Evolutionary conservation across 2,329 filamentous ascomycete species (phyloP).

Genomic region (Cercospora citrullina): DNA sequence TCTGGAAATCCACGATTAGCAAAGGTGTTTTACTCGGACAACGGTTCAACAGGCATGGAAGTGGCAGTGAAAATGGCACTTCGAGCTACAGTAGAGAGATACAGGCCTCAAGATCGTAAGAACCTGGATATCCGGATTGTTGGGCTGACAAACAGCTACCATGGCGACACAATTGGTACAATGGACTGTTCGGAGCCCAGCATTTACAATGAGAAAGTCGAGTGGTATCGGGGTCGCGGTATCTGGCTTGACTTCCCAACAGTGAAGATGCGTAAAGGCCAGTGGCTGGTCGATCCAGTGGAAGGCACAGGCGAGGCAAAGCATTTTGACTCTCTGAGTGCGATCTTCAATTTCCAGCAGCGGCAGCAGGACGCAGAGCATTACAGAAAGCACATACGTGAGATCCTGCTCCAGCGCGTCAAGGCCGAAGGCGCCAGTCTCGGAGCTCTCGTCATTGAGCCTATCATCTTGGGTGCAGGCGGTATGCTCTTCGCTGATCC

Average conservation of each 20-base stretch:
- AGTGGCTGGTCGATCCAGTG: conserved; percentile 64
- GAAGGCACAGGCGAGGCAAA: conserved; percentile 43
- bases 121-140: conserved; percentile 64
- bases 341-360: conserved; percentile 60
- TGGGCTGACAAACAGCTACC: conserved; percentile 77
- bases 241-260: conserved; percentile 78
- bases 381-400: conserved; percentile 40
- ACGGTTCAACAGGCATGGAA: conserved; percentile 80
- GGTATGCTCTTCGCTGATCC: conserved; percentile 85
- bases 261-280: conserved; percentile 64
- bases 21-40: conserved; percentile 80
- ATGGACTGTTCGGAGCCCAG: conserved; percentile 83
- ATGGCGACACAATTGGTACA: conserved; percentile 83
- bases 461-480: conserved; percentile 75
- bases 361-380: conserved; percentile 23
- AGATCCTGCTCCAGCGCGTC: conserved; percentile 52
- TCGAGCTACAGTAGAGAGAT: conserved; percentile 65
- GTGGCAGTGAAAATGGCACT: conserved; percentile 85
- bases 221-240: conserved; percentile 80
- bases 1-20: conserved; percentile 64
- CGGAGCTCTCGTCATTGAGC: conserved; percentile 77
- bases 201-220: conserved; percentile 76
- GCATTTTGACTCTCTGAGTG: conserved; percentile 52
- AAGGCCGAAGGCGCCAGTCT: conserved; percentile 62
- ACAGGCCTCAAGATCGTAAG: conserved; percentile 49